phyloP scores from a whole-genome alignment of 2,329 filamentous ascomycete species.

The Fusarium liriodendri region DNA sequence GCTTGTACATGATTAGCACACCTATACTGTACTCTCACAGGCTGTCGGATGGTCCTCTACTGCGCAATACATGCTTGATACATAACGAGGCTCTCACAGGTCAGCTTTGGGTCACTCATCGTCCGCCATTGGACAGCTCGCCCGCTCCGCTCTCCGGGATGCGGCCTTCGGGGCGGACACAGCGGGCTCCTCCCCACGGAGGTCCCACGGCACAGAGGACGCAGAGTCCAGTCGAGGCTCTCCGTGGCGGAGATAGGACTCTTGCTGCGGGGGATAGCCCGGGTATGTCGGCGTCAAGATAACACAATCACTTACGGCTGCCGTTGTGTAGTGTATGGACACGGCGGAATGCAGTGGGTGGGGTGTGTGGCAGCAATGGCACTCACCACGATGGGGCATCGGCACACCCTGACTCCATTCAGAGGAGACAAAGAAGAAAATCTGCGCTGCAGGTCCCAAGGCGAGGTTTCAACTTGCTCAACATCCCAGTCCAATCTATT shows the following conservation, averaged over 20 bases:
- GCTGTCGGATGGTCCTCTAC: slow-evolving; percentile 9
- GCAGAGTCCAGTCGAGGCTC: slow-evolving; percentile 17
- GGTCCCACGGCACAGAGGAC: slow-evolving; percentile 21
- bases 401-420: slow-evolving; percentile 7
- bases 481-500: slow-evolving; percentile 5
- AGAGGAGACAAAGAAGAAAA: slow-evolving; percentile 19
- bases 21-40: slow-evolving; percentile 18
- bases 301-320: slow-evolving; percentile 3
- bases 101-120: slow-evolving; percentile 19
- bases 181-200: slow-evolving; percentile 35
- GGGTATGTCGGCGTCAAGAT: slow-evolving; percentile 28
- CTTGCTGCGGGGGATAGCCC: slow-evolving; percentile 25
- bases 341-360: slow-evolving; percentile 27
- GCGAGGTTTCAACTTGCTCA: slow-evolving; percentile 23
- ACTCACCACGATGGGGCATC: slow-evolving; percentile 10
- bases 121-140: slow-evolving; percentile 16
- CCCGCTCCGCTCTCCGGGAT: slow-evolving; percentile 27
- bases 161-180: slow-evolving; percentile 33
- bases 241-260: slow-evolving; percentile 18
- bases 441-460: slow-evolving; percentile 33
- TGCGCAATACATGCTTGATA: slow-evolving; percentile 7
- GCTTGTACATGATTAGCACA: slow-evolving; percentile 12
- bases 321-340: neutral
- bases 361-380: slow-evolving; percentile 12
- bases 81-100: slow-evolving; percentile 27